Evolutionary conservation across 2,329 filamentous ascomycete species (phyloP), one percentile per base, ranked within the genome.

Genomic region (Paraphoma sp.): DNA sequence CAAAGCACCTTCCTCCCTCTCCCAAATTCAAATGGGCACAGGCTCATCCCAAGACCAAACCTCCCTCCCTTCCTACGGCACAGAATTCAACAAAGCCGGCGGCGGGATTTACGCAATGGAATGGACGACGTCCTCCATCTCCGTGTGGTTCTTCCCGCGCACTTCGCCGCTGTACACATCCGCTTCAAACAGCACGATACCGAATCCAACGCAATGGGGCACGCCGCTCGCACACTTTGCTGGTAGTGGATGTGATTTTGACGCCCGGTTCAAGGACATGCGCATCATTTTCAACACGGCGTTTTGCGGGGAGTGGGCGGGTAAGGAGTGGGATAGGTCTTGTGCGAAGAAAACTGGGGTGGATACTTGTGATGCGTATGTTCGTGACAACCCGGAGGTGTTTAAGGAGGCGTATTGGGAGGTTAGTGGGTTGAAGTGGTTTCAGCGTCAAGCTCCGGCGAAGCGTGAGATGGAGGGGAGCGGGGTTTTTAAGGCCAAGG

Each of bases 261-360:
- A 57, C 0, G 17, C 57, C 33, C 55, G 60, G 16, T 76, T 78
- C 61, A 59, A 61, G 28, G 62, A 72, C 33, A 58, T 72, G 42
- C 64, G 59, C 23, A 60, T 76, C 46, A 72, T 84, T 33, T 77
- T 85, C 51, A 78, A 84, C 64, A 81, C 76, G 0, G 78, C 80
- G 1, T 84, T 85, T 64, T 85, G 83, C 51, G 83, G 83, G 40
- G 78, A 81, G 44, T 85, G 83, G 82, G 83, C 82, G 10, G 82
- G 82, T n/a, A 67, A 60, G 36, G 66, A 88, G 44, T 96, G 89
- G 88, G 68, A 71, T 41, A 65, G 75, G 28, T 49, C 48, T 4
- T 72, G 71, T 52, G 54, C 49, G 12, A 51, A 49, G 8, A 73
- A 67, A 51, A 76, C 72, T 23, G 79, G 85, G 53, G 88, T 85